Base-by-base conservation (phyloP, 2,329 filamentous ascomycete species). In the Chaetomiaceae sp. region DNA sequence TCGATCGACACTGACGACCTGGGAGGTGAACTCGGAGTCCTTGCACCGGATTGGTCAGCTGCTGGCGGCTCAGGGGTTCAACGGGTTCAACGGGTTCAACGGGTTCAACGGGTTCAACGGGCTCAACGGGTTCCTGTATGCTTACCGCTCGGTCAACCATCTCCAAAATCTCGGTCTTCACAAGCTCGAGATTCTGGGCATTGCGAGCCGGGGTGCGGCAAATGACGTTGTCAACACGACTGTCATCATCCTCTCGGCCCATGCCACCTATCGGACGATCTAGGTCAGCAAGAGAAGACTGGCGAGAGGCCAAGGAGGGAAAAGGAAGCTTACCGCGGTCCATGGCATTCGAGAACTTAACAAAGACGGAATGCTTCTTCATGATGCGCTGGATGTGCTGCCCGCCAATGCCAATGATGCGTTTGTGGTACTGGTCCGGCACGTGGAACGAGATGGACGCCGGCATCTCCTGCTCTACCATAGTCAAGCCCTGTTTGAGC, bases 331-430 rank as follows among this genome's bases (percentile, higher is more conserved):
- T 60, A 71, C 88, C 93, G 62, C 93, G 84, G 63, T 98, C 93
- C 90, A 97, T 97, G 14, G 93, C 93, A 59, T 98, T 98, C 55
- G 89, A 95, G 62, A 98, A 98, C 65, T 98, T 98, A 71, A 98
- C 93, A 60, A 98, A 98, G 57, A 98, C 93, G 0, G 93, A 97
- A 68, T 98, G 95, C 70, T 97, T 97, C 74, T 98, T 97, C 93
- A 98, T 98, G 71, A 98, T 97, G 45, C 91, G 88, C 67, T 98
- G 93, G 57, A 98, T 98, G 62, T 98, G 93, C 65, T 97, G 91
- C 9, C 93, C 93, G 51, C 93, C 93, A 59, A 98, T 97, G 42
- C 93, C 93, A 54, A 98, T 98, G 62, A 98, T 98, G 39, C 93
- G 89, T 72, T 98, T 98, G 69, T 98, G 93, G 64, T 98, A 98